Evolutionary conservation across 176 grass and related monocot genomes (phyloP).

Genomic region (Musa itinerans): DNA sequence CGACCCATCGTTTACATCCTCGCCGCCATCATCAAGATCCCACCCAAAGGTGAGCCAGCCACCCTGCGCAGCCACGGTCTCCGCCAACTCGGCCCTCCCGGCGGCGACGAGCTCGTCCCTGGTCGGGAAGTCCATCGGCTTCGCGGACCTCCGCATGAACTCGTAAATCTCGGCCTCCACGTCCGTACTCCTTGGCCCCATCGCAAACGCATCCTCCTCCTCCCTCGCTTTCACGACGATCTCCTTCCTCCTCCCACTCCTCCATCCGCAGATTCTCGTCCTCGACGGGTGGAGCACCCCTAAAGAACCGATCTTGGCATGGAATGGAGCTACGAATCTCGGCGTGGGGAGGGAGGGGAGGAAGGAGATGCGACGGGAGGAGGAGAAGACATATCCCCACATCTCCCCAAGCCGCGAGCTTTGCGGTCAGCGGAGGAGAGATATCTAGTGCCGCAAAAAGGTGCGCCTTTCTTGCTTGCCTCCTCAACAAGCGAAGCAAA

Average conservation of each 20-base stretch:
- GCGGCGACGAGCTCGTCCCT: slow-evolving; percentile 54
- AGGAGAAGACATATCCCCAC: background rate
- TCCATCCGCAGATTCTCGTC: background rate
- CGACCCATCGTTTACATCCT: background rate
- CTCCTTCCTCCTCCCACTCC: background rate
- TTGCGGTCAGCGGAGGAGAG: background rate
- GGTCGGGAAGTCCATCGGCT: slow-evolving; percentile 68
- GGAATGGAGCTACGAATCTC: background rate
- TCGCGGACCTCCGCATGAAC: slow-evolving; percentile 69
- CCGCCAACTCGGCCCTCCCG: slow-evolving; percentile 57
- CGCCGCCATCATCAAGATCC: slow-evolving; percentile 18
- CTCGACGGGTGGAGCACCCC: background rate
- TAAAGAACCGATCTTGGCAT: background rate
- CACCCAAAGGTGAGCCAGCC: slow-evolving; percentile 86
- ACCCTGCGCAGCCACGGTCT: slow-evolving; percentile 42
- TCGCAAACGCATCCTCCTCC: slow-evolving; percentile 3
- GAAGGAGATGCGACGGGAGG: background rate
- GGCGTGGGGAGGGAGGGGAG: background rate
- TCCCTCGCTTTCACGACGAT: slow-evolving; percentile 1
- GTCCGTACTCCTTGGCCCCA: background rate
- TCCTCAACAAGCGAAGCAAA: slow-evolving; percentile 2
- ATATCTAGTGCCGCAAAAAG: background rate
- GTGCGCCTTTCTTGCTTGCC: slow-evolving; percentile 1
- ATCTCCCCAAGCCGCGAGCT: background rate
- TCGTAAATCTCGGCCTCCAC: slow-evolving; percentile 84